These are phyloP conservation scores for Liquidambar formosana DNA, from an alignment of 164 flowering plant genomes.

Conservation along the genomic window DNA sequence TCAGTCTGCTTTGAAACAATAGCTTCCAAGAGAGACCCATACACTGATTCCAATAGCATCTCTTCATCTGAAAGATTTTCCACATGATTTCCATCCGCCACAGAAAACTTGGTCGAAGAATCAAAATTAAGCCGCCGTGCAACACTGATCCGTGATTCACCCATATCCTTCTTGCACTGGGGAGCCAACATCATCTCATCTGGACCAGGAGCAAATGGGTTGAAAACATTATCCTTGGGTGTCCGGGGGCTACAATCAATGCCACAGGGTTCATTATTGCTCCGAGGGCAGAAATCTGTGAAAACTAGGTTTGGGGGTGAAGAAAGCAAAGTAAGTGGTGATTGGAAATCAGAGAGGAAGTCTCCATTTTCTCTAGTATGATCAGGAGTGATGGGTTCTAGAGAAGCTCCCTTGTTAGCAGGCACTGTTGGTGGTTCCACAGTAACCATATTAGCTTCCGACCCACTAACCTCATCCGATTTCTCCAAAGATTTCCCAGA, in stretches of 20 bases:
- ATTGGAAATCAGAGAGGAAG: constrained; percentile 16
- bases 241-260: constrained; percentile 41
- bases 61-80: constrained; percentile 38
- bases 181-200: constrained; percentile 59
- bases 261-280: background rate
- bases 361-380: constrained; percentile 33
- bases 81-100: background rate
- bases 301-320: constrained; percentile 13
- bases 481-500: background rate
- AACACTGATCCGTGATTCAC: constrained; percentile 21
- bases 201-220: constrained; percentile 75
- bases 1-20: constrained; percentile 41
- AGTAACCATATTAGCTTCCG: constrained; percentile 9
- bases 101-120: background rate
- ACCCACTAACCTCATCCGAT: background rate
- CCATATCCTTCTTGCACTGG: constrained; percentile 28
- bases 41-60: constrained; percentile 42
- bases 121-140: constrained; percentile 45
- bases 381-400: constrained; percentile 48
- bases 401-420: constrained; percentile 7
- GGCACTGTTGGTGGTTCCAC: constrained; percentile 5
- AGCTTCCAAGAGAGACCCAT: constrained; percentile 44
- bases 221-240: constrained; percentile 54
- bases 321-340: constrained; percentile 34
- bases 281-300: background rate